These are phyloP conservation scores for Amaranthus hypochondriacus DNA, from an alignment of 148 eudicot species.

Conservation along the genomic window DNA sequence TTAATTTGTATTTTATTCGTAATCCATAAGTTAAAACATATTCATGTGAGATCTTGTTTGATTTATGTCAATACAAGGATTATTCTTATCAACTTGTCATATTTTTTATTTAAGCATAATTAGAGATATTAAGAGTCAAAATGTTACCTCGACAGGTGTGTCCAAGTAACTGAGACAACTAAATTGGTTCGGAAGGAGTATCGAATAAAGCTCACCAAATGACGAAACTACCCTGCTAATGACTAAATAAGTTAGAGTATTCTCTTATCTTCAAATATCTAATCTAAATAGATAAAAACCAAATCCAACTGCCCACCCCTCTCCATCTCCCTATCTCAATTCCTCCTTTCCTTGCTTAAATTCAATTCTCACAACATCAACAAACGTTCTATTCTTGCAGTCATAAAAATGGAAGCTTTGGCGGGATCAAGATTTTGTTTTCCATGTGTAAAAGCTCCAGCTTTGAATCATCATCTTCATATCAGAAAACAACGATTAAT, in stretches of 20 bases:
- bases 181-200: no score
- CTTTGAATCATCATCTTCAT: conserved; percentile 12
- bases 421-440: conserved; percentile 33
- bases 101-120: no score
- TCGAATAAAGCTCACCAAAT: no score
- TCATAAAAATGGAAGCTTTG: conserved; percentile 34
- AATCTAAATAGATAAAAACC: neutral
- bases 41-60: no score
- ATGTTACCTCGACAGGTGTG: no score
- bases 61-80: no score
- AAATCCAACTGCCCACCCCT: neutral
- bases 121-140: no score
- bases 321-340: neutral
- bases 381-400: neutral
- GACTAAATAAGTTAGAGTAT: neutral
- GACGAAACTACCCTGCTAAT: no score
- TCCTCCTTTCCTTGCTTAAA: neutral
- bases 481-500: conserved; percentile 20
- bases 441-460: conserved; percentile 31
- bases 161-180: no score
- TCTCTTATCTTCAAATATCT: conserved; percentile 16
- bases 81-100: no score
- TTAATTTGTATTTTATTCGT: no score
- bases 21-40: no score
- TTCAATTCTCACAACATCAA: conserved; percentile 3